These are phyloP conservation scores for Crithidia bombi DNA, from an alignment of 208 protist species.

Conservation along the genomic window DNA sequence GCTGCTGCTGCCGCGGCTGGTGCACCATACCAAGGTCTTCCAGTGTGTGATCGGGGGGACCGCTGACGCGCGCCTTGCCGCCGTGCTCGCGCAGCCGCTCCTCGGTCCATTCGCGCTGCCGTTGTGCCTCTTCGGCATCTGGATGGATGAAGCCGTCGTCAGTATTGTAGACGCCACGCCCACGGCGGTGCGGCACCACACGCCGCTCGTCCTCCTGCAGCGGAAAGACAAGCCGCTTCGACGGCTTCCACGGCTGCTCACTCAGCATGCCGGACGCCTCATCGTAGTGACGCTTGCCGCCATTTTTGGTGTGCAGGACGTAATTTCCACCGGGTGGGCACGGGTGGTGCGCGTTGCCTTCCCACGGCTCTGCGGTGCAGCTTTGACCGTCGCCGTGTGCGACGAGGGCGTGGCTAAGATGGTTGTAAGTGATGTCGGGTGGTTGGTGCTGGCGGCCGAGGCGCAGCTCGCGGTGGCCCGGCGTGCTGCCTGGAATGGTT, in stretches of 20 bases:
- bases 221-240: conserved; percentile 29
- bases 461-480: conserved; percentile 45
- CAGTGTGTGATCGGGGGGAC: conserved; percentile 55
- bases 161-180: conserved; percentile 38
- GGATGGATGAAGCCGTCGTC: conserved; percentile 35
- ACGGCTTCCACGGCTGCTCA: conserved; percentile 41
- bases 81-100: conserved; percentile 13
- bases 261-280: conserved; percentile 37
- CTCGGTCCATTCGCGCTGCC: conserved; percentile 22
- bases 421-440: conserved; percentile 42
- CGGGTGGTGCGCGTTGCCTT: conserved; percentile 18
- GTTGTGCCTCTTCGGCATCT: conserved; percentile 21
- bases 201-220: conserved; percentile 15
- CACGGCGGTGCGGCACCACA: conserved; percentile 19
- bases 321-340: conserved; percentile 43
- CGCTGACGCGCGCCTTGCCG: conserved; percentile 53
- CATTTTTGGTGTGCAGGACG: conserved; percentile 62
- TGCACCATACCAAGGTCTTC: conserved; percentile 58
- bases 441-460: conserved; percentile 60
- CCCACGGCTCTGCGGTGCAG: conserved; percentile 11
- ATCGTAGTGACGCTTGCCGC: conserved; percentile 78
- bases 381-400: conserved; percentile 31
- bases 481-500: conserved; percentile 68
- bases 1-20: background rate
- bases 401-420: conserved; percentile 49